Percentiles rank a stretch among this genome's conserved stretches.
Conservation (phyloP, 1,284 basidiomycete species). For the Ustilago bromivora region DNA sequence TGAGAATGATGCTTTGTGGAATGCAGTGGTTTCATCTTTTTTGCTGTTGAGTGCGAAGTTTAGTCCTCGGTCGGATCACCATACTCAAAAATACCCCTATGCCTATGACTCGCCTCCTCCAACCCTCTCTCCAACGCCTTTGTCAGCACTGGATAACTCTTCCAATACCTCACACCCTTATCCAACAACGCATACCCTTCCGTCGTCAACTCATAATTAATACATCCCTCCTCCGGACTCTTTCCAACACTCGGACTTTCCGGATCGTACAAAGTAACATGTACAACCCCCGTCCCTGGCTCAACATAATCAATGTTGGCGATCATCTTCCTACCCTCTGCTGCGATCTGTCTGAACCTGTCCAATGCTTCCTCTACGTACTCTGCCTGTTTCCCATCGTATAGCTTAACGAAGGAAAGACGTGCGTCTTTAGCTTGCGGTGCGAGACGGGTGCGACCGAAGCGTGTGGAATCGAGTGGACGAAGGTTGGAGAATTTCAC, state of each 20-base stretch:
- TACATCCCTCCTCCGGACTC: conserved; percentile 49
- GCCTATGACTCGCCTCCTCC: conserved; percentile 50
- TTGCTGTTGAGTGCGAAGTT: background rate
- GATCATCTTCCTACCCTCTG: conserved; percentile 62
- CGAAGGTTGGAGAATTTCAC: conserved; percentile 52
- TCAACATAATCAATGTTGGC: conserved; percentile 63
- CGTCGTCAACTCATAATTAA: conserved; percentile 56
- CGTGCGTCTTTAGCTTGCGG: conserved; percentile 55
- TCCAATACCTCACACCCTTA: conserved; percentile 55
- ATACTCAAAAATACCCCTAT: conserved; percentile 60
- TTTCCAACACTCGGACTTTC: conserved; percentile 40
- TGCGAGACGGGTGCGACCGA: conserved; percentile 50
- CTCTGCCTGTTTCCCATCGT: conserved; percentile 55
- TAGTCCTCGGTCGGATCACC: conserved; percentile 58
- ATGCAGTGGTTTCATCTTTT: background rate
- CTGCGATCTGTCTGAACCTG: conserved; percentile 53
- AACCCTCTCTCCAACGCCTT: conserved; percentile 42
- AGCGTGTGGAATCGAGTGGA: conserved; percentile 53
- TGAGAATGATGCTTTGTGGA: background rate
- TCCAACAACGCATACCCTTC: conserved; percentile 61
- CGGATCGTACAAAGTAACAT: conserved; percentile 63
- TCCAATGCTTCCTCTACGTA: conserved; percentile 62
- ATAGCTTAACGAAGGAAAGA: conserved; percentile 59
- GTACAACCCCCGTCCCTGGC: conserved; percentile 34
- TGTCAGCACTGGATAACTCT: conserved; percentile 46